Percentiles rank a stretch among this genome's conserved stretches.
phyloP scores from a whole-genome alignment of 345 rosid species.

The Camelina sativa region DNA sequence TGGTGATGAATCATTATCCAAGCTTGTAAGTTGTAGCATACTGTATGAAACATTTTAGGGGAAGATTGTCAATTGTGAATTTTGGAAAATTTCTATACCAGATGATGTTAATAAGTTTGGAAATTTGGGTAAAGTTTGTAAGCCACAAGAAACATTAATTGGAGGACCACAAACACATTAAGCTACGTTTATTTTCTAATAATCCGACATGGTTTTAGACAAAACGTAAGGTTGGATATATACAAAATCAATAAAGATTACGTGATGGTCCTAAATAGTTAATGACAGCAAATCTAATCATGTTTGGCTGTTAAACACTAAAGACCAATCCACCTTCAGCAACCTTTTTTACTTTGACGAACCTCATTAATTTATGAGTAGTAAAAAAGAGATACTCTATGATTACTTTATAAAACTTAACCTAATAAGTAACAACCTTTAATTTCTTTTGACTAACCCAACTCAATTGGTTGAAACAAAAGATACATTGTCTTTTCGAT shows the following conservation, averaged over 20 bases:
- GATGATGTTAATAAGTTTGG: not conserved
- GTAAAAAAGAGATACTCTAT: conserved; percentile 24
- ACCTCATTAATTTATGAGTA: conserved; percentile 28
- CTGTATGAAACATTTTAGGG: not conserved
- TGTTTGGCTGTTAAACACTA: conserved; percentile 43
- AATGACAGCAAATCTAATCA: conserved; percentile 34
- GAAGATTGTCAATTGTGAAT: not conserved
- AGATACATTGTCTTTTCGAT: conserved; percentile 25
- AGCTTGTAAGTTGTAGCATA: not conserved
- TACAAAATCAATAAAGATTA: conserved; percentile 24
- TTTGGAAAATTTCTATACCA: not conserved
- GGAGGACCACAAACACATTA: conserved; percentile 24
- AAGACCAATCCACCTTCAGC: conserved; percentile 43
- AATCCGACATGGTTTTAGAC: conserved; percentile 12
- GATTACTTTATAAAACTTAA: conserved; percentile 31
- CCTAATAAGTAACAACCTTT: conserved; percentile 39
- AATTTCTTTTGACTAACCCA: conserved; percentile 9
- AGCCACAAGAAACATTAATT: not conserved
- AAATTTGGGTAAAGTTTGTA: not conserved
- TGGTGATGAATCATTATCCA: not conserved
- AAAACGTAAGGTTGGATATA: conserved; percentile 21
- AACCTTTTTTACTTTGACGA: conserved; percentile 41
- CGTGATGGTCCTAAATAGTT: conserved; percentile 4
- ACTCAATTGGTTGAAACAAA: conserved; percentile 22
- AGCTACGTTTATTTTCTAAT: not conserved